A percentile compares a stretch with the other conserved stretches of the same genome.
phyloP scores from a whole-genome alignment of 106 monocot genomes.

The Hemerocallis citrina region DNA sequence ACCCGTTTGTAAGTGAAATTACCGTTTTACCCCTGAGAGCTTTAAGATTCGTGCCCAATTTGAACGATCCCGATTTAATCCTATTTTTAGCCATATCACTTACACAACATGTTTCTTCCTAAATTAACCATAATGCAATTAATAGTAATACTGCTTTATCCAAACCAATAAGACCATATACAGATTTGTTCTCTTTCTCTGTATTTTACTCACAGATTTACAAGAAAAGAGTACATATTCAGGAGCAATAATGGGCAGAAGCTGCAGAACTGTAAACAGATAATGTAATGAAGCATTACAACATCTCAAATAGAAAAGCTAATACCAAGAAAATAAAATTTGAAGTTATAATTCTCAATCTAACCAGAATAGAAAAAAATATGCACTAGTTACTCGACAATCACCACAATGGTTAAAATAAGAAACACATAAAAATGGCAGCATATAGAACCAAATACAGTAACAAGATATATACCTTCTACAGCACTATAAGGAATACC shows the following conservation, averaged over 20 bases:
- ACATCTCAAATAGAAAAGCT: not conserved
- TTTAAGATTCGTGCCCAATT: too few species aligned
- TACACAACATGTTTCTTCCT: too few species aligned
- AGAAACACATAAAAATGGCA: too few species aligned
- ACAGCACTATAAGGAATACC: slow-evolving; percentile 60
- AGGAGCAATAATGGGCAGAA: too few species aligned
- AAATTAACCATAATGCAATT: too few species aligned
- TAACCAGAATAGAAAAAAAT: not conserved
- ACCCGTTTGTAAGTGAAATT: too few species aligned
- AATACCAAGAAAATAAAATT: not conserved
- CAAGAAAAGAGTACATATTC: not conserved
- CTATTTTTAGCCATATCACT: too few species aligned
- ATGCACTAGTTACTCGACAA: too few species aligned
- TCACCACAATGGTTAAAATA: too few species aligned
- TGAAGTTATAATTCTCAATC: not conserved
- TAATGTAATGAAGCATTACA: not conserved
- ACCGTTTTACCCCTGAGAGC: too few species aligned
- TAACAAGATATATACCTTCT: slow-evolving; percentile 48
- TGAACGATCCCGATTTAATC: too few species aligned
- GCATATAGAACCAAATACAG: not conserved
- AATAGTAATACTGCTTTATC: too few species aligned
- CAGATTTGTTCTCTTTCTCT: not conserved
- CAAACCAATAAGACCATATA: not conserved
- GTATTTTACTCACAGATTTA: not conserved
- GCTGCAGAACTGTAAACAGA: not conserved